Evolutionary conservation across 306 rosid genomes (phyloP), one percentile per base, ranked within the genome.

Genomic region (Astragalus glycyphyllos): DNA sequence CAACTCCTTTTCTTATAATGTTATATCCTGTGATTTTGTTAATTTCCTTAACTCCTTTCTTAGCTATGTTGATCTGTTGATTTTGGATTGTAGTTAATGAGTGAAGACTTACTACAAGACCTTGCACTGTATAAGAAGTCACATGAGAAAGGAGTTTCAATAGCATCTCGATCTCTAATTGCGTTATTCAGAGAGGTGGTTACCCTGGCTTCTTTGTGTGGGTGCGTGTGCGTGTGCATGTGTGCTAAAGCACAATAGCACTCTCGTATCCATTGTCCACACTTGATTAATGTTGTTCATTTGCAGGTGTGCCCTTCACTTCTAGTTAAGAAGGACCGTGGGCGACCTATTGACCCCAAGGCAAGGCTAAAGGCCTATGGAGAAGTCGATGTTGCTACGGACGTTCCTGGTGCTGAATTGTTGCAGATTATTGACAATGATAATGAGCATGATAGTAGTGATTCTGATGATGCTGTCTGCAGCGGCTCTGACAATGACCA

Each of bases 51-150:
- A 35, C 55, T 59, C 23, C 23, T 65, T 64, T 45, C 20, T 31
- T 50, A 17, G 15, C 53, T 77, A 57, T 42, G 50, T 60, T 83
- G 67, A 66, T 71, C 59, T 51, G 79, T 73, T 71, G 46, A 58
- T 76, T 74, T 58, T 79, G 85, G 69, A 42, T 74, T 77, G 67
- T 68, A 90, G 97, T 77, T 93, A 73, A 93, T 93, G 98, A 86
- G 87, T 10, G 97, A 90, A 79, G 97, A 93, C 53, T 80, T 87
- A 77, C 86, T 93, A 73, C 97, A 88, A 88, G 98, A 90, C 78
- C 98, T 93, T 87, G 97, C 86, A 4, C 71, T 93, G 37, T 90
- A 93, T 77, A 93, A 93, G 92, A 93, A 93, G 65, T 87, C 97
- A 9, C 98, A 84, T 79, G 96, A 90, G 84, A 93, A 93, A 83